These are phyloP conservation scores for Sordariomycetes sp. DNA, from an alignment of 2,329 filamentous ascomycete genomes.

Conservation along the genomic window DNA sequence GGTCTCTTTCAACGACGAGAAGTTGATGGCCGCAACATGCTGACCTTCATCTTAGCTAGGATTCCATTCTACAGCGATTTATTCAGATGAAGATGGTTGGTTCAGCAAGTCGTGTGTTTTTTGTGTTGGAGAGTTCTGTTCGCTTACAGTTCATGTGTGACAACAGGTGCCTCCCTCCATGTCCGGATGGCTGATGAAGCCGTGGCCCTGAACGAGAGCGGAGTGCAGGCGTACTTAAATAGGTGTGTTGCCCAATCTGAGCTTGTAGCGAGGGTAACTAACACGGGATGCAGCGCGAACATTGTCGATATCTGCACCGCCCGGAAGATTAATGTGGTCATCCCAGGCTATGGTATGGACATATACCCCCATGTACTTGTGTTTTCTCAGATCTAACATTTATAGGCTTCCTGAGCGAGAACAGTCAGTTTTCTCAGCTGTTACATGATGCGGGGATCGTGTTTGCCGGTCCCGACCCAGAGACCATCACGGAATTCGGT, in stretches of 20 bases:
- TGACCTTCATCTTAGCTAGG: not conserved
- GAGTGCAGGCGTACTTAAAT: conserved; percentile 18
- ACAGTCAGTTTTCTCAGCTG: conserved; percentile 45
- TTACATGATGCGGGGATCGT: conserved; percentile 42
- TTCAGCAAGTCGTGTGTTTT: not conserved
- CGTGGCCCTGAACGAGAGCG: conserved; percentile 46
- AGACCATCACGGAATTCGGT: conserved; percentile 21
- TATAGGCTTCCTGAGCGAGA: conserved; percentile 48
- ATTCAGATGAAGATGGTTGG: not conserved
- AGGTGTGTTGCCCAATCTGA: conserved; percentile 13
- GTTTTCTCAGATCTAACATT: not conserved
- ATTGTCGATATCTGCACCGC: too few relatives aligned
- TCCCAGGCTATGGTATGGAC: too few relatives aligned
- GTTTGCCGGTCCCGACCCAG: conserved; percentile 48
- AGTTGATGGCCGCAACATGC: not conserved
- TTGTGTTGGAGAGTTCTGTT: not conserved
- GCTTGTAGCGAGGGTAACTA: not conserved
- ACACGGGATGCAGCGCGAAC: too few relatives aligned
- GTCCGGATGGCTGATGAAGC: conserved; percentile 57
- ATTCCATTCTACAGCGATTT: conserved; percentile 36
- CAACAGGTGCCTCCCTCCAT: conserved; percentile 43
- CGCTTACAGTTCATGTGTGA: not conserved
- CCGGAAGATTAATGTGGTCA: too few relatives aligned
- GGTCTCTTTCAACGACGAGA: conserved; percentile 30
- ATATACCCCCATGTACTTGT: too few relatives aligned